These are phyloP conservation scores for Coniochaeta prunicola DNA, from an alignment of 2,329 filamentous ascomycete species.

Conservation along the genomic window DNA sequence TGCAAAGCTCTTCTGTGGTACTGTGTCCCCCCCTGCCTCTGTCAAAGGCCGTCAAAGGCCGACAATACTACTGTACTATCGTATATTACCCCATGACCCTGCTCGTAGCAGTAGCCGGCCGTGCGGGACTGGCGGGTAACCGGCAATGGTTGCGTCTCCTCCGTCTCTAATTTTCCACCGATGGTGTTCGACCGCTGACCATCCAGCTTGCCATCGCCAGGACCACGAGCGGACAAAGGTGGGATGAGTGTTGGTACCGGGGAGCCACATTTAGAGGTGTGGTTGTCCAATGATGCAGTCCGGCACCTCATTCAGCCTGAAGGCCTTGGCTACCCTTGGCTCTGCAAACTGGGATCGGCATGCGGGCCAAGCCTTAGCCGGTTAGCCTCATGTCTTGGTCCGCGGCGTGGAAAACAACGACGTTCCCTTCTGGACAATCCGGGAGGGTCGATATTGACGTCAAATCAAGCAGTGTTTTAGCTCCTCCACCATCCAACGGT, in stretches of 20 bases:
- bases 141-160: background rate
- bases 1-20: no score
- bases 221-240: background rate
- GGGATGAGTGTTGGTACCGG: background rate
- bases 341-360: background rate
- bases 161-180: background rate
- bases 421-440: background rate
- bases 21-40: background rate
- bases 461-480: background rate
- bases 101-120: background rate
- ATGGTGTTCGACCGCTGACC: background rate
- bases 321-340: background rate
- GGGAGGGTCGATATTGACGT: background rate
- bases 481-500: background rate
- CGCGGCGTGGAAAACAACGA: background rate
- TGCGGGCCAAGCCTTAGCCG: background rate
- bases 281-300: background rate
- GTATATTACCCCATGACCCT: background rate
- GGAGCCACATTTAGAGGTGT: background rate
- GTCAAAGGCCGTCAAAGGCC: background rate
- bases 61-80: background rate
- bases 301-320: conserved; percentile 1
- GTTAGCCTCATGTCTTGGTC: conserved; percentile 2
- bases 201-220: background rate
- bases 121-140: background rate